phyloP scores from a whole-genome alignment of 1,284 basidiomycete species.

The Malassezia psittaci region DNA sequence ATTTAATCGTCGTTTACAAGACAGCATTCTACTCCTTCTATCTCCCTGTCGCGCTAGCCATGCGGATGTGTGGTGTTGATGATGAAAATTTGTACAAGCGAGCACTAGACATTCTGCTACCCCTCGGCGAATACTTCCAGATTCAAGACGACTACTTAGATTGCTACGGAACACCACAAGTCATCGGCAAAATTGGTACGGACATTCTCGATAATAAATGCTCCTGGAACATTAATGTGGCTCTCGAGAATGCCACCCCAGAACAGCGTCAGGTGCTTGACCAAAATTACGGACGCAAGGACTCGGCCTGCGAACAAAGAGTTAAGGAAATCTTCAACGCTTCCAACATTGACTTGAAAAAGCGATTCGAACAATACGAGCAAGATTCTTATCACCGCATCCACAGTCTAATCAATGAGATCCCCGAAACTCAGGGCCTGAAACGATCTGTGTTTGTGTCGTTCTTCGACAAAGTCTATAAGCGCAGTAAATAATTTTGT shows the following conservation, averaged over 20 bases:
- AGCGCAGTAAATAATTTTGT: conserved; percentile 50
- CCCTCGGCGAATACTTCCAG: conserved; percentile 96
- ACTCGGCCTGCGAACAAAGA: conserved; percentile 56
- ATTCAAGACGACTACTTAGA: conserved; percentile 97
- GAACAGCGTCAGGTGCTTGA: conserved; percentile 56
- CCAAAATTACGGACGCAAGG: conserved; percentile 77
- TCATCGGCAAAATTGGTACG: conserved; percentile 92
- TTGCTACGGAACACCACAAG: conserved; percentile 76
- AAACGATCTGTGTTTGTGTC: conserved; percentile 70
- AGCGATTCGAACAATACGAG: conserved; percentile 68
- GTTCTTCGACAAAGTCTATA: conserved; percentile 84
- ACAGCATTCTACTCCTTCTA: conserved; percentile 98
- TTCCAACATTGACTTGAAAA: conserved; percentile 56
- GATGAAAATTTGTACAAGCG: conserved; percentile 64
- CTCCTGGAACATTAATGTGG: conserved; percentile 89
- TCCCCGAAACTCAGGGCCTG: conserved; percentile 52
- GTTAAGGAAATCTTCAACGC: conserved; percentile 72
- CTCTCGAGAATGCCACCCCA: conserved; percentile 61
- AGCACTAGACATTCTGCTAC: conserved; percentile 74
- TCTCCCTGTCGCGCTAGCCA: conserved; percentile 87
- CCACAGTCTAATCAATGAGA: conserved; percentile 36
- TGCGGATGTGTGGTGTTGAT: conserved; percentile 66
- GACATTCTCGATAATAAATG: conserved; percentile 99
- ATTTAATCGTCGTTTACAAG: conserved; percentile 91
- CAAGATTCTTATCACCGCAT: conserved; percentile 57